Evolutionary conservation across 768 basidiomycete species (phyloP), one percentile per base, ranked within the genome.

Genomic region (Mycena belliarum): DNA sequence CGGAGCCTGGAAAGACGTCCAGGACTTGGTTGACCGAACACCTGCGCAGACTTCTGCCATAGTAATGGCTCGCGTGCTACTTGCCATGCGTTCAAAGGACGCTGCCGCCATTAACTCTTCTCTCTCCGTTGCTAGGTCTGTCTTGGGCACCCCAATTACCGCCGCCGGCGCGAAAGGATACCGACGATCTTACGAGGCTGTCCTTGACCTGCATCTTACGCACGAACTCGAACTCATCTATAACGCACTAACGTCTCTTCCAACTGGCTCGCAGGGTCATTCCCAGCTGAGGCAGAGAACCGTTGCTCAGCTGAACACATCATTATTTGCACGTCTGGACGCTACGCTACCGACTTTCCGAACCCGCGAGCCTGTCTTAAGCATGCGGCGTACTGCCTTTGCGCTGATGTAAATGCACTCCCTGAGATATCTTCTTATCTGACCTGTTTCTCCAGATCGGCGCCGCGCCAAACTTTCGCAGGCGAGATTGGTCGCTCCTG

Each of bases 1-100:
- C 32, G 91, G 93, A 6, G 93, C 95, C 63, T 98, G 95, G 95
- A 79, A 82, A 3, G 89, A 90, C 49, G 89, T 99, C 16, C 79
- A 84, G 49, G 72, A 74, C 18, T 77, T 92, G 41, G 80, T 87
- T 21, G 74, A 78, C 37, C 75, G 73, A 26, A 75, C 79, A 18
- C 72, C 79, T n/a, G 70, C 74, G 14, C 77, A 81, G 21, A 79
- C 82, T 0, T 78, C 93, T 0, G 80, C 89, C 25, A 78, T 88
- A 32, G 83, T 87, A 35, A 86, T 95, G 51, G 95, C 89, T 6
- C 81, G 86, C 26, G 84, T 94, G 15, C 79, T 98, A 20, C 75
- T 96, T 11, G 86, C 93, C 6, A 86, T 97, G 79, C 85, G 86
- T 18, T 72, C 77, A 0, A 81, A 81, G 4, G 73, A 90, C 52